phyloP scores from a whole-genome alignment of 176 grass and related monocot genomes.

The Musa beccarii region DNA sequence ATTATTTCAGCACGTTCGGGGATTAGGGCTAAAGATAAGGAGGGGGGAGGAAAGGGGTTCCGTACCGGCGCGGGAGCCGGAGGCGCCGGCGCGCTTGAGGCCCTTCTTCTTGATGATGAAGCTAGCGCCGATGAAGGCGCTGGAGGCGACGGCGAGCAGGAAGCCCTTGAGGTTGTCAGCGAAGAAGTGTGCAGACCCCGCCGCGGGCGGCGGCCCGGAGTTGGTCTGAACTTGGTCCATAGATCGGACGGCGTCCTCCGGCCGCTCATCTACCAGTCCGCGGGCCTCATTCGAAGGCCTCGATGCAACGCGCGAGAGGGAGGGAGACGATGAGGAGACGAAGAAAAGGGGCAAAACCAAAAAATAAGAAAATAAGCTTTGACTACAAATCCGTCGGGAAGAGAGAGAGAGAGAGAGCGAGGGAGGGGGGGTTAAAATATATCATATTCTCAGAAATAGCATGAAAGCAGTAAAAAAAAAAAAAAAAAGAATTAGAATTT shows the following conservation, averaged over 20 bases:
- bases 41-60: too few species aligned
- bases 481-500: too few species aligned
- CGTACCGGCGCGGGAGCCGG: slow-evolving; percentile 66
- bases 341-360: not conserved
- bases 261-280: not conserved
- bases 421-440: not conserved
- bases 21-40: not conserved
- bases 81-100: slow-evolving; percentile 64
- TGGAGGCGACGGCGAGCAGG: slow-evolving; percentile 74
- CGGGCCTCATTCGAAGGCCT: not conserved
- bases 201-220: not conserved
- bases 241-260: not conserved
- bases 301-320: not conserved
- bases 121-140: slow-evolving; percentile 95
- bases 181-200: slow-evolving; percentile 34
- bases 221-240: not conserved
- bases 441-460: too few species aligned
- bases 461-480: too few species aligned
- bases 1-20: not conserved
- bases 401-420: too few species aligned
- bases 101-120: slow-evolving; percentile 99
- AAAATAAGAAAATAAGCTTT: not conserved
- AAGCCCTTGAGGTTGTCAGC: slow-evolving; percentile 77
- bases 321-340: not conserved
- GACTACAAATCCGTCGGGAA: not conserved